These are phyloP conservation scores for Boletus vermiculosoides DNA, from an alignment of 768 basidiomycete species.

Conservation along the genomic window DNA sequence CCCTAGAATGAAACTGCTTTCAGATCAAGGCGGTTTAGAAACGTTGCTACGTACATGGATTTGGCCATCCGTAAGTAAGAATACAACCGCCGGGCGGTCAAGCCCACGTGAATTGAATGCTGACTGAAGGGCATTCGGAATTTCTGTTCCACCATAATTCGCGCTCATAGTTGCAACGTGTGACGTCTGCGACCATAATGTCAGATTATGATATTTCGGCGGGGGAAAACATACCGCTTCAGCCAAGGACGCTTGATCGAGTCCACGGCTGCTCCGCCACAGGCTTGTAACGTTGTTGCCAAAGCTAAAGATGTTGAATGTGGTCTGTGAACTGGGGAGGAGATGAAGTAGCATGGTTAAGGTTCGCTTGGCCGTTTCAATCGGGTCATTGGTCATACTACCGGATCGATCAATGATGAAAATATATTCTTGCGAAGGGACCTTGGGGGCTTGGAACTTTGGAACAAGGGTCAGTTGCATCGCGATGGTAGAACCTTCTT, in stretches of 20 bases:
- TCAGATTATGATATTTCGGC: slow-evolving; percentile 7
- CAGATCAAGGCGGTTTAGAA: background rate
- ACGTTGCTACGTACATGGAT: slow-evolving; percentile 26
- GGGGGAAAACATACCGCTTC: slow-evolving; percentile 34
- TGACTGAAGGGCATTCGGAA: slow-evolving; percentile 38
- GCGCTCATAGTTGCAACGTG: slow-evolving; percentile 43
- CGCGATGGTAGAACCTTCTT: slow-evolving; percentile 37
- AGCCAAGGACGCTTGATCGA: slow-evolving; percentile 31
- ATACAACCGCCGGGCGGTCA: slow-evolving; percentile 45
- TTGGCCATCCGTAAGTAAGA: slow-evolving; percentile 60
- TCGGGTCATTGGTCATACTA: slow-evolving; percentile 45
- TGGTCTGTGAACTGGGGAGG: slow-evolving; percentile 41
- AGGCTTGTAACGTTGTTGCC: slow-evolving; percentile 32
- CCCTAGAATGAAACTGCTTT: slow-evolving; percentile 1
- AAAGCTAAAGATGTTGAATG: slow-evolving; percentile 62
- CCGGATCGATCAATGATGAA: slow-evolving; percentile 61
- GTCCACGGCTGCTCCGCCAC: slow-evolving; percentile 37
- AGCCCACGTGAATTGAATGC: slow-evolving; percentile 38
- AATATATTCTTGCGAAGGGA: slow-evolving; percentile 52
- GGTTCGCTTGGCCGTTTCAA: slow-evolving; percentile 48
- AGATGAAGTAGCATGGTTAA: slow-evolving; percentile 48
- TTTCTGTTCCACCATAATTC: slow-evolving; percentile 52
- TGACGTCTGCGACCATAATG: slow-evolving; percentile 30
- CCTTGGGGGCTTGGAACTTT: slow-evolving; percentile 42
- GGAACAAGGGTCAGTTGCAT: slow-evolving; percentile 58